Base-by-base conservation (phyloP, 2,329 filamentous ascomycete genomes). In the Colletotrichum zoysiae region DNA sequence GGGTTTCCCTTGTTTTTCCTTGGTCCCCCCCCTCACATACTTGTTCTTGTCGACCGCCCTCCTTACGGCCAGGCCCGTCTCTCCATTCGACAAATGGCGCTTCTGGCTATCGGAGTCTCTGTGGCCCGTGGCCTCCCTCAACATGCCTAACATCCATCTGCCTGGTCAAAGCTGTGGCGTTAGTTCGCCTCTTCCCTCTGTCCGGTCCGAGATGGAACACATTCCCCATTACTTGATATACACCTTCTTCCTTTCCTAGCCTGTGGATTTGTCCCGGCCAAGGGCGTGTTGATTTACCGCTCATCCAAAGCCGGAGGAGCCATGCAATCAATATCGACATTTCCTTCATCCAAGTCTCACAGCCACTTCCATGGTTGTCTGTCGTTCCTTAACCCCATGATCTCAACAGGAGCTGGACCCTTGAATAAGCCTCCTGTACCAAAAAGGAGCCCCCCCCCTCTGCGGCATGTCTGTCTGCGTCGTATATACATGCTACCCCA, bases 401-500 rank as follows among this genome's bases (percentile, higher is more conserved):
- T 30, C 35, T 46, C 33, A 59, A 53, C 35, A 40, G 59, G 65
- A 53, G 51, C 59, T 59, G 53, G 69, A 42, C 67, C 57, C 60
- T 63, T 26, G 48, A 44, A 57, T 56, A 58, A 71, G 68, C 68
- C 68, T 68, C 51, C 60, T 42, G 9, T 63, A 26, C 59, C 50
- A 33, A 48, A 68, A 63, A 63, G 51, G 57, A 62, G 33, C 42
- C 57, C 58, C 42, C 57, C 58, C 42, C 58, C 67, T 64, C 35
- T 64, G 65, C 65, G 69, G 69, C 69, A 59, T 59, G 59, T 69
- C 65, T 64, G 48, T 69, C 65, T 64, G 48, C 58, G 46, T 56
- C 65, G 68, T 42, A 68, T 65, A 68, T 67, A 50, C 33, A 63
- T 40, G 40, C 63, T 71, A 74, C 71, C 67, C 67, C 62, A 68